Evolutionary conservation across 805 yeast species (phyloP).

Genomic region (Wickerhamomyces mucosus): DNA sequence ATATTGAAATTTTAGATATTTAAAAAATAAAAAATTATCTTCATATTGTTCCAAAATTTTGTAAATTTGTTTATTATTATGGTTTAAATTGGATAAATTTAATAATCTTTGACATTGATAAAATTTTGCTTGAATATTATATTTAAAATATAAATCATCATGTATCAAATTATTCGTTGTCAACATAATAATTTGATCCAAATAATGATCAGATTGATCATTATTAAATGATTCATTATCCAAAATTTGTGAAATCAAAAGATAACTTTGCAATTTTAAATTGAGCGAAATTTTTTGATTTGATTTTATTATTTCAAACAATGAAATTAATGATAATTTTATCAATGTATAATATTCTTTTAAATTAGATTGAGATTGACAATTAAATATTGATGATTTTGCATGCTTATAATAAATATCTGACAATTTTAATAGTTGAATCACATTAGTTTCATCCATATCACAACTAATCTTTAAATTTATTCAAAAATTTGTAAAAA

Average conservation of each 20-base stretch:
- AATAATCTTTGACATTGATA: too few species aligned
- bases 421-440: too few species aligned
- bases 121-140: background rate
- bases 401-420: background rate
- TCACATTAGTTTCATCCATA: too few species aligned
- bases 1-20: background rate
- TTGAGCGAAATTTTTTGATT: constrained; percentile 20
- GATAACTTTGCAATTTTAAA: constrained; percentile 16
- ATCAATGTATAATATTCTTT: constrained; percentile 25
- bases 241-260: constrained; percentile 22
- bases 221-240: constrained; percentile 2
- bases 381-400: background rate
- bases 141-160: too few species aligned
- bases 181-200: background rate
- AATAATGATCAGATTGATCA: background rate
- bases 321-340: constrained; percentile 18
- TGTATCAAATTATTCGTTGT: background rate
- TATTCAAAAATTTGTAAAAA: too few species aligned
- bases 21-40: background rate
- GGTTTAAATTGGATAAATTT: too few species aligned
- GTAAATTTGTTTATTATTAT: background rate
- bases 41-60: background rate
- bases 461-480: too few species aligned
- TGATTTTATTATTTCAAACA: constrained; percentile 14
- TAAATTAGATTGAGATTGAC: background rate